Evolutionary conservation across 441 rosid species (phyloP).

Genomic region (Gossypium aridum): DNA sequence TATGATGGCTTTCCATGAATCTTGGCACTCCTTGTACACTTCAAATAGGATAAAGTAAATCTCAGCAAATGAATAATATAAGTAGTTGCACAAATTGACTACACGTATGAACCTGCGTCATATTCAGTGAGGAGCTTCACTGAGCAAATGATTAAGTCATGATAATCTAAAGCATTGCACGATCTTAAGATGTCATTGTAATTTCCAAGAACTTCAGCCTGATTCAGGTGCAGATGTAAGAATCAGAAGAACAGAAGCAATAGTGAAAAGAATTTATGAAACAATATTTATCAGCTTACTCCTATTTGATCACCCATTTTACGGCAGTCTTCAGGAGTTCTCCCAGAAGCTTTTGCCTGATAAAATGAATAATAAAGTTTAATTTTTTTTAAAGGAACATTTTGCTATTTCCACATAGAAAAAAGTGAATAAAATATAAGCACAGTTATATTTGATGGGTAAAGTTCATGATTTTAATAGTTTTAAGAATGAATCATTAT

Average conservation of each 20-base stretch:
- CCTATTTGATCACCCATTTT: conserved; percentile 69
- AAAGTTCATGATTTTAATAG: background rate
- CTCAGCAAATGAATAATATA: conserved; percentile 17
- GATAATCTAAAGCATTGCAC: conserved; percentile 93
- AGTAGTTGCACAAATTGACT: conserved; percentile 9
- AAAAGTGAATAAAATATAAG: background rate
- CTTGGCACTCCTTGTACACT: conserved; percentile 74
- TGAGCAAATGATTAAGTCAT: conserved; percentile 83
- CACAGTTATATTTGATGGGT: background rate
- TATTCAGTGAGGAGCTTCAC: conserved; percentile 68
- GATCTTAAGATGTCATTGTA: conserved; percentile 65
- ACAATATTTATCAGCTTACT: conserved; percentile 46
- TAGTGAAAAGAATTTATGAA: conserved; percentile 15
- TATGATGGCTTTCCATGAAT: conserved; percentile 76
- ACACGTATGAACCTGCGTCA: conserved; percentile 58
- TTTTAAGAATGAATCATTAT: background rate
- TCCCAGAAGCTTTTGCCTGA: conserved; percentile 95
- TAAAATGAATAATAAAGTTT: conserved; percentile 17
- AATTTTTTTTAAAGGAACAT: background rate
- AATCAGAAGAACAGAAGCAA: conserved; percentile 24
- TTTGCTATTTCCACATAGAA: background rate
- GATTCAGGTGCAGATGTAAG: conserved; percentile 31
- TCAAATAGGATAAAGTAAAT: conserved; percentile 18
- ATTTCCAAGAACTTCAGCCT: conserved; percentile 74
- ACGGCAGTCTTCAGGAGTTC: conserved; percentile 53